Evolutionary conservation across 441 rosid species (phyloP).

Genomic region (Aleurites moluccanus): DNA sequence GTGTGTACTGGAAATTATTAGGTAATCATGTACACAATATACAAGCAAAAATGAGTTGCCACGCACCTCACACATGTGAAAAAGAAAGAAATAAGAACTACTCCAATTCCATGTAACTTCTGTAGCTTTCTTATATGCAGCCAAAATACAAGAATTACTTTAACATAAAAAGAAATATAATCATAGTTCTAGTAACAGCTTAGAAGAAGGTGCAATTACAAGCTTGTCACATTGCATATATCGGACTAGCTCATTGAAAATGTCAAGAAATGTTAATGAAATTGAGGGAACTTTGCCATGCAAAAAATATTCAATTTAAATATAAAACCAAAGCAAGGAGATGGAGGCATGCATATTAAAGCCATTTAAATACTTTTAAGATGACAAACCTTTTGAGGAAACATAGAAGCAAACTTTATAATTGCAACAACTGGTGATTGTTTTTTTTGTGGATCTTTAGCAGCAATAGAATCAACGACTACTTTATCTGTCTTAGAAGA

Average conservation of each 20-base stretch:
- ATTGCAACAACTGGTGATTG: constrained; percentile 49
- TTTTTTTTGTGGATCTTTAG: constrained; percentile 46
- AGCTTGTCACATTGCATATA: background rate
- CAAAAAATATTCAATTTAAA: background rate
- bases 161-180: background rate
- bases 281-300: background rate
- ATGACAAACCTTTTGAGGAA: constrained; percentile 88
- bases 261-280: background rate
- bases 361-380: background rate
- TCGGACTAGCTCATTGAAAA: background rate
- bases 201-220: background rate
- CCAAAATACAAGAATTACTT: background rate
- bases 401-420: constrained; percentile 55
- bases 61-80: background rate
- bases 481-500: constrained; percentile 42
- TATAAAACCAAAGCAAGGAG: background rate
- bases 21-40: no score
- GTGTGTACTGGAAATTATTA: no score
- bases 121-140: background rate
- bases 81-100: no score
- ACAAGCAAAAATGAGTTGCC: background rate
- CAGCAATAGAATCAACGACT: constrained; percentile 36
- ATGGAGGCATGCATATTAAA: background rate
- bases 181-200: background rate
- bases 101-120: no score